Evolutionary conservation across 2,329 filamentous ascomycete species (phyloP).

Genomic region (Teratosphaeria epicoccoides): DNA sequence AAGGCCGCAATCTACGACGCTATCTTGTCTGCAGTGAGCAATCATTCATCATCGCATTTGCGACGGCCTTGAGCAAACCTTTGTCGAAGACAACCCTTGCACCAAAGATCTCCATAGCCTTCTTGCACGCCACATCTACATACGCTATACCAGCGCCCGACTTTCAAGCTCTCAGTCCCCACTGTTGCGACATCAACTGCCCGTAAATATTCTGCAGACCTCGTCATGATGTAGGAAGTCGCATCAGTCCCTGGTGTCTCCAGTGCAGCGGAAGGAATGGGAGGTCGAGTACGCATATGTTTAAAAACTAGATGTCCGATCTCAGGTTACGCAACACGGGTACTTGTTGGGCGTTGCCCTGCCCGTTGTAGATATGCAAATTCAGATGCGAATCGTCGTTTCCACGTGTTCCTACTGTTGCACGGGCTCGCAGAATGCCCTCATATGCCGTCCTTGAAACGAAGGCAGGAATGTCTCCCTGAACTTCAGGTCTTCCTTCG

Average conservation of each 20-base stretch:
- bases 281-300: neutral
- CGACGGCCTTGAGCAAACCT: neutral
- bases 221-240: neutral
- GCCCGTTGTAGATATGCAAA: neutral
- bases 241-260: neutral
- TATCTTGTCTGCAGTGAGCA: neutral
- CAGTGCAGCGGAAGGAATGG: neutral
- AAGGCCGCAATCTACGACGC: neutral
- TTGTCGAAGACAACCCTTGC: neutral
- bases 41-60: neutral
- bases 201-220: neutral
- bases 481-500: neutral
- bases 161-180: neutral
- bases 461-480: neutral
- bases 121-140: too few species aligned
- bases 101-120: too few species aligned
- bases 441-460: neutral
- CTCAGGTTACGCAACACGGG: too few species aligned
- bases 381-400: neutral
- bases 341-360: neutral
- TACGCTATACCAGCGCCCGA: neutral
- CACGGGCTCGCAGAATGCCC: neutral
- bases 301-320: neutral
- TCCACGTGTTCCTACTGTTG: neutral
- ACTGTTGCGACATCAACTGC: neutral